Evolutionary conservation across 257 asterid species (phyloP), one percentile per base, ranked within the genome.

Genomic region (Sherardia arvensis): DNA sequence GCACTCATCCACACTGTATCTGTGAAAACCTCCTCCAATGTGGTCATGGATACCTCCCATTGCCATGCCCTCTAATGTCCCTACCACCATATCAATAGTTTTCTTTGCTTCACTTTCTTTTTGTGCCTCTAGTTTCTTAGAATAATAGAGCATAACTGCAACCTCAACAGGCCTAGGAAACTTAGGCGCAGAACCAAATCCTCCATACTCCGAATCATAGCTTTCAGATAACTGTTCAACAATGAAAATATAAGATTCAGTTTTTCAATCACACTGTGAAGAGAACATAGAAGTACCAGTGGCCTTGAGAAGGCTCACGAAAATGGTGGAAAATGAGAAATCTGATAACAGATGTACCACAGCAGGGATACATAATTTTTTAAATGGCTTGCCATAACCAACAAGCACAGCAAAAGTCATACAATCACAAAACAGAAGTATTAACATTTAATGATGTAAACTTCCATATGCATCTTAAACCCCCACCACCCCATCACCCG

Each of bases 1-100:
- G 69, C 95, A 87, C 59, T 92, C 99, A 49, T 92, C 99, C 56
- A 92, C 99, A n/a, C 99, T 92, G 62, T 92, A 92, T 85, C 99
- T 75, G 82, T 89, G 99, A 73, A 92, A 92, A 71, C 99, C 97
- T 53, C 99, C 99, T 33, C 97, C 99, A 47, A 89, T 64, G 36
- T 89, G 99, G 74, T 92, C 99, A 43, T 92, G 99, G 58, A 92
- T 71, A 34, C 99, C 99, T 4, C 99, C 99, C 70, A 78, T 85
- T 15, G 92, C 93, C 95, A 92, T 92, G 87, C 87, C 67, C 71
- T 82, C 83, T 76, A 92, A 77, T 32, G 97, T 92, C 34, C 62
- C 73, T 28, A 75, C 62, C 47, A 81, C 90, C 97, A 85, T 87
- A 40, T 80, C 75, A 25, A 81, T 68, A 66, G 78, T 79, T 58